Evolutionary conservation across 148 eudicot genomes (phyloP), one percentile per base, ranked within the genome.

Genomic region (Chenopodium berlandieri): DNA sequence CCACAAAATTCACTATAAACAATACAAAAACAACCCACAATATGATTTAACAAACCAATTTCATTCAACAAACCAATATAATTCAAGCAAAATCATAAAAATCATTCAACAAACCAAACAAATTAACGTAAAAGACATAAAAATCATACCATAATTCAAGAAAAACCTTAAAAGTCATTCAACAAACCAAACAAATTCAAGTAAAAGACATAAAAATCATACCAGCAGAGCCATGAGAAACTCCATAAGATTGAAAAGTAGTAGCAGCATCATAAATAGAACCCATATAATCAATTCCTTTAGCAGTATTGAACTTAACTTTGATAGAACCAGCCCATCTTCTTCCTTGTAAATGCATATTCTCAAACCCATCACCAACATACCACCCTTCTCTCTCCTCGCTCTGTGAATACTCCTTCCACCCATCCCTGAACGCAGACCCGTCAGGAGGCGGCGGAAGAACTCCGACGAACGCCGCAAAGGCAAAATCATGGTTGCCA

Each of bases 381-480:
- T 94, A 95, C 97, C 99, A 95, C 54, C 98, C 95, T 82, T 95
- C 98, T 50, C 97, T 91, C 77, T 87, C 91, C 90, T 95, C 99
- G 84, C 87, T 91, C 84, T 82, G 81, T 50, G 82, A 89, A 47
- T 87, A 92, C 91, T 91, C 94, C 60, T 27, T 81, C 97, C 97
- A 95, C 52, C 94, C 91, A 14, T 83, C 93, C 30, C 78, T 60
- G 48, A 92, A 89, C 81, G 50, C 80, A 25, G 89, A 83, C 32
- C 90, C 91, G 69, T 87, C 91, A 1, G 62, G 58, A 4, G 94
- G 97, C n/a, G 79, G 50, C 6, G 91, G 92, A 1, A 93, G 85
- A 19, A 84, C 84, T 6, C 97, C 94, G 40, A 93, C 54, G 79
- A 93, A 95, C 0, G 94, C 97, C 0, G 93, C 91, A 52, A 95